Evolutionary conservation across 2,329 filamentous ascomycete species (phyloP).

Genomic region (Pyricularia grisea): DNA sequence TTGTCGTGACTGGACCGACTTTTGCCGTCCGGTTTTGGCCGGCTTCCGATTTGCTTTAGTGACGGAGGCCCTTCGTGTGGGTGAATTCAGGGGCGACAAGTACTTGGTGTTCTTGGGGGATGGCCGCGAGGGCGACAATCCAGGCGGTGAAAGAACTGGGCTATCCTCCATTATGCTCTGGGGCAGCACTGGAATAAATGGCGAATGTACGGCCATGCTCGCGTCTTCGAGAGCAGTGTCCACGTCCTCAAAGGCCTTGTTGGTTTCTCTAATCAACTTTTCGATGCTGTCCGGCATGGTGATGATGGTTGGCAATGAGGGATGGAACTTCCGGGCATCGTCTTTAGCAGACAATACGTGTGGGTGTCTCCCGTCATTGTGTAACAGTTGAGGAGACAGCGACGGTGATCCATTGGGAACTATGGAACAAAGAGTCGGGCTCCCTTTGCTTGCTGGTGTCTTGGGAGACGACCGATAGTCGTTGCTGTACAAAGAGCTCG

Average conservation of each 20-base stretch:
- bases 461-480: slow-evolving; percentile 19
- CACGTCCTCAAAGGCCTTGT: slow-evolving; percentile 39
- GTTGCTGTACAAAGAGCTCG: slow-evolving; percentile 35
- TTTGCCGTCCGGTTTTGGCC: slow-evolving; percentile 21
- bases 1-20: slow-evolving; percentile 9
- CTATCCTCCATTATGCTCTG: background rate
- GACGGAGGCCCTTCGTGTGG: slow-evolving; percentile 19
- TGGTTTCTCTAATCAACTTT: slow-evolving; percentile 37
- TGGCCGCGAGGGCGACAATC: background rate
- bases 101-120: background rate
- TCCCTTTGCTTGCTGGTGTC: slow-evolving; percentile 6
- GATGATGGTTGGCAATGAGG: background rate
- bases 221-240: slow-evolving; percentile 23
- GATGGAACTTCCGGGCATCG: background rate
- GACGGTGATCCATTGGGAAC: background rate
- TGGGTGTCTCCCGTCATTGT: background rate
- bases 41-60: slow-evolving; percentile 29
- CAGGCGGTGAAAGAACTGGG: background rate
- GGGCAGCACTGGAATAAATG: background rate
- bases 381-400: background rate
- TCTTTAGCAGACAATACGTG: background rate
- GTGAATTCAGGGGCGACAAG: slow-evolving; percentile 11
- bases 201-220: slow-evolving; percentile 5
- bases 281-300: slow-evolving; percentile 28
- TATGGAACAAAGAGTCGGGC: slow-evolving; percentile 12